Evolutionary conservation across 1,284 basidiomycete species (phyloP), one percentile per base, ranked within the genome.

Genomic region (Caloboletus inedulis): DNA sequence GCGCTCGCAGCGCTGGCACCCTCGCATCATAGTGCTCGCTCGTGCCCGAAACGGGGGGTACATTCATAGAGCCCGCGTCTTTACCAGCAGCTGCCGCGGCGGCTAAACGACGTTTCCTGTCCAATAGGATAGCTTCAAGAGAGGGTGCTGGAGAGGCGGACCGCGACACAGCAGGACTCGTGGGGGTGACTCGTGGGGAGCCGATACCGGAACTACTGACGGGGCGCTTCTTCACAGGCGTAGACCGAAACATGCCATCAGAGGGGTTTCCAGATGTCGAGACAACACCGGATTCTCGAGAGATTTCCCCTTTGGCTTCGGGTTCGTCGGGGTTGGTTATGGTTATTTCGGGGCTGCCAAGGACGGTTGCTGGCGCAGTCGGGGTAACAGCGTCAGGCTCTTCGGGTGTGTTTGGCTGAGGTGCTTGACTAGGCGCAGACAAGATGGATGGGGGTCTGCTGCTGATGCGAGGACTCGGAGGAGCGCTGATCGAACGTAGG

Each of bases 111-210:
- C 75, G 74, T 51, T 78, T 83, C 58, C 84, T 76, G 47, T 85
- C 83, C 49, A 82, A 63, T 43, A 85, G 62, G 43, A 84, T 74
- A 0, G 81, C 82, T 59, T 86, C 85, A 13, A 87, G 72, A n/a
- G 81, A 76, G 3, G 78, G 76, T 10, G 74, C 73, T 19, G 81
- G 79, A 2, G 78, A 76, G 8, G 68, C 61, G 54, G 73, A 72
- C 21, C 55, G 55, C 14, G 60, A 50, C 18, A 49, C 52, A 16
- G 62, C 57, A 18, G 59, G 53, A 29, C 55, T 62, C 25, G 51
- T 44, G n/a, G 62, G 46, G 19, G 43, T 41, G 25, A 54, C 43
- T 19, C 54, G 33, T 25, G 54, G 27, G 6, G 51, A 23, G 2
- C 46, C 42, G 14, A 45, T 43, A 7, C 50, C 55, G 3, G 61